These are phyloP conservation scores for Cylindrotheca closterium DNA, from an alignment of 108 stramenopile genomes.

Conservation along the genomic window DNA sequence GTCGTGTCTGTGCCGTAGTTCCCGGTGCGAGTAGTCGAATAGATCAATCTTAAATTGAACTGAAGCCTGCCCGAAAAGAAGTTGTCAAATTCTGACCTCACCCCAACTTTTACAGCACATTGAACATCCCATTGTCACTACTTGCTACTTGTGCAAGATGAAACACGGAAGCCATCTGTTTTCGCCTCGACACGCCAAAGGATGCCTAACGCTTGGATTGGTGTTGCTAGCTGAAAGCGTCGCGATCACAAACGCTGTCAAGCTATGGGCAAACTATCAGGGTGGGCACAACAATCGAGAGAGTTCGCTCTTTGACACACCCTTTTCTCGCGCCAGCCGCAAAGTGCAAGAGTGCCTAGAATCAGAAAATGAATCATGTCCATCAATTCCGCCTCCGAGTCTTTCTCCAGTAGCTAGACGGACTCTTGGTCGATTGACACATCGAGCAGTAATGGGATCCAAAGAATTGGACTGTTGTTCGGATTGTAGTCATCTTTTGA, in stretches of 20 bases:
- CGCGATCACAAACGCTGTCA: conserved; percentile 39
- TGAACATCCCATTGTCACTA: not conserved
- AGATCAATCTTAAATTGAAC: no score
- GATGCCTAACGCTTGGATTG: conserved; percentile 32
- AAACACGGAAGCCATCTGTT: conserved; percentile 1
- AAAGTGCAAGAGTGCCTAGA: not conserved
- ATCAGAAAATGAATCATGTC: not conserved
- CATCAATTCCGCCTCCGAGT: not conserved
- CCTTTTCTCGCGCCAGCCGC: not conserved
- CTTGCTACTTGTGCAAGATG: not conserved
- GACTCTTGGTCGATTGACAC: conserved; percentile 1
- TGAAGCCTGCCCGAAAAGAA: no score
- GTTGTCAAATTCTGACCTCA: no score
- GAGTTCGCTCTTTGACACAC: not conserved
- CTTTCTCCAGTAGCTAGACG: not conserved
- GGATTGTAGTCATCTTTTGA: conserved; percentile 6
- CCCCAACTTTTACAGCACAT: not conserved
- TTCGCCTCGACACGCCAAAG: conserved; percentile 39
- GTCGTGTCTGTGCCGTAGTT: no score
- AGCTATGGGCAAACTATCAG: conserved; percentile 20
- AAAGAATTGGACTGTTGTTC: conserved; percentile 22
- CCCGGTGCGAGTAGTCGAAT: no score
- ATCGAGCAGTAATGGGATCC: not conserved
- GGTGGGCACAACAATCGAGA: not conserved
- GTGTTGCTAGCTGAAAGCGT: conserved; percentile 42